These are phyloP conservation scores for Daldinia loculata DNA, from an alignment of 495 filamentous ascomycete genomes.

Conservation along the genomic window DNA sequence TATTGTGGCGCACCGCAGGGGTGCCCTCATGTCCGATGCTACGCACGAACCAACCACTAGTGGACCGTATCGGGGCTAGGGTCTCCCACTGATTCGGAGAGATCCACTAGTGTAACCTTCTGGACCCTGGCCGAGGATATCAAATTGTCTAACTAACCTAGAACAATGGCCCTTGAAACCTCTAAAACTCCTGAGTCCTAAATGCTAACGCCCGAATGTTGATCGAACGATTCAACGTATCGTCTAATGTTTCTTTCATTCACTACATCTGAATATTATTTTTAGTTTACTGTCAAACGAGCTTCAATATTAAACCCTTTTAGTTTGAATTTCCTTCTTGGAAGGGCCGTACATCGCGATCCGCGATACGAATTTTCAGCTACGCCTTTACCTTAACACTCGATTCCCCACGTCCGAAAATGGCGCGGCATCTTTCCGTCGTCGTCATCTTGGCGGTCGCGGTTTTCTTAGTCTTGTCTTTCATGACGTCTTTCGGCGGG, in stretches of 20 bases:
- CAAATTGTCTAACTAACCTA: neutral
- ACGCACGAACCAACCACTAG: too few species aligned
- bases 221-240: conserved; percentile 23
- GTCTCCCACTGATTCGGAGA: neutral
- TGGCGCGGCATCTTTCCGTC: conserved; percentile 45
- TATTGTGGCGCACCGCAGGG: too few species aligned
- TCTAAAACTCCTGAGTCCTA: conserved; percentile 14
- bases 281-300: conserved; percentile 3
- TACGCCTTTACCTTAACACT: neutral
- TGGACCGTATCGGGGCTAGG: neutral
- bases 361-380: neutral
- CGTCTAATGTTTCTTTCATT: conserved; percentile 23
- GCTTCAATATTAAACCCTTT: neutral
- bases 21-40: too few species aligned
- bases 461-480: conserved; percentile 42
- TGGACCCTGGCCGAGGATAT: neutral
- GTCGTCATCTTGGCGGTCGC: conserved; percentile 44
- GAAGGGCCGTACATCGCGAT: neutral
- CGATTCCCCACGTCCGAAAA: conserved; percentile 11
- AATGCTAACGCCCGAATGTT: conserved; percentile 18
- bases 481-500: conserved; percentile 41
- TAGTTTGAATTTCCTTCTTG: neutral
- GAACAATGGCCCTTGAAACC: conserved; percentile 15
- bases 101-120: neutral
- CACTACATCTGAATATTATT: neutral